These are phyloP conservation scores for Cynanchum wilfordii DNA, from an alignment of 257 asterid genomes.

Conservation along the genomic window DNA sequence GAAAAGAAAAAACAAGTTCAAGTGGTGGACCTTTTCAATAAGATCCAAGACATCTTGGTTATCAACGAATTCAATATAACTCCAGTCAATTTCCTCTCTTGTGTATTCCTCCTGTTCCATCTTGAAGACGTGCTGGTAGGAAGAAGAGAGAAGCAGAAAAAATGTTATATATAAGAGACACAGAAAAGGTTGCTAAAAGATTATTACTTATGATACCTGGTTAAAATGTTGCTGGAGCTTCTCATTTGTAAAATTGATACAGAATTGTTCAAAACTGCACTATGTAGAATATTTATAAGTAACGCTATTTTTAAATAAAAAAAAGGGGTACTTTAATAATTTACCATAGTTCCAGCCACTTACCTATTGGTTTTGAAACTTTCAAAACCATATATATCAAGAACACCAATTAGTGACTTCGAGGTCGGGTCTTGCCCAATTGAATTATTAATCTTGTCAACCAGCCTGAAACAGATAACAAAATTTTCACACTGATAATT, in stretches of 20 bases:
- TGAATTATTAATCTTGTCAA: constrained; percentile 80
- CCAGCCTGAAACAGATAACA: constrained; percentile 61
- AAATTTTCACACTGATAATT: constrained; percentile 16
- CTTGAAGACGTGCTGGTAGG: constrained; percentile 88
- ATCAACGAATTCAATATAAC: constrained; percentile 96
- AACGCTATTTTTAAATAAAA: background rate
- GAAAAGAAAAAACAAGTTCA: constrained; percentile 7
- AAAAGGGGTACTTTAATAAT: constrained; percentile 4
- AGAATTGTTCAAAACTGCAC: constrained; percentile 90
- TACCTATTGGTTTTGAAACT: constrained; percentile 91
- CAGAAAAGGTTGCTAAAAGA: constrained; percentile 15
- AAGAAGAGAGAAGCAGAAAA: constrained; percentile 16
- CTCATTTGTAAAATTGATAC: constrained; percentile 94
- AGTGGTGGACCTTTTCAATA: constrained; percentile 74
- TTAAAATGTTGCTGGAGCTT: constrained; percentile 98
- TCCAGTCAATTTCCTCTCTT: constrained; percentile 91
- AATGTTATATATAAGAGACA: constrained; percentile 21
- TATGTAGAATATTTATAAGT: constrained; percentile 20
- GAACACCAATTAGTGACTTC: constrained; percentile 83
- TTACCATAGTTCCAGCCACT: constrained; percentile 7
- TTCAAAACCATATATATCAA: constrained; percentile 97
- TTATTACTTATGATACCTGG: constrained; percentile 50
- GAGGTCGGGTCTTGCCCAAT: constrained; percentile 93
- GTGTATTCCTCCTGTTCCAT: constrained; percentile 99
- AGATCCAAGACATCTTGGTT: constrained; percentile 97